Evolutionary conservation across 345 rosid genomes (phyloP).

Genomic region (Durio zibethinus): DNA sequence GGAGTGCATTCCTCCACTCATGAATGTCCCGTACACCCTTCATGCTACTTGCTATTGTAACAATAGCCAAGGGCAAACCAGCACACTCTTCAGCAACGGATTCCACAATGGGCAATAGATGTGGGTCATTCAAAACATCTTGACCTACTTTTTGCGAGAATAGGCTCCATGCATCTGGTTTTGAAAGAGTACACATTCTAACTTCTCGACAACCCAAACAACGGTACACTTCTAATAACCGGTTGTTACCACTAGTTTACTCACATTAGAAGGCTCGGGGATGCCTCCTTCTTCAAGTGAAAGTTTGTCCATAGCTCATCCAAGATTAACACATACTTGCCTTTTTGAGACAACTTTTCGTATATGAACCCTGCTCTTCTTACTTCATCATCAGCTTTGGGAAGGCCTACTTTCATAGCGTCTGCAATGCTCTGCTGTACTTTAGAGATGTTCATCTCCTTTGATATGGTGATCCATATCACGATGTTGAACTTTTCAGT

Average conservation of each 20-base stretch:
- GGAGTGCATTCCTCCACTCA: not conserved
- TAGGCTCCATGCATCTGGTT: not conserved
- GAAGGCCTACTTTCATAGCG: not conserved
- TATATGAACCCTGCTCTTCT: not conserved
- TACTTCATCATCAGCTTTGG: not conserved
- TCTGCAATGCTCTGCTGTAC: not conserved
- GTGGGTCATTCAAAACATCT: not conserved
- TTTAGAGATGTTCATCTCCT: not conserved
- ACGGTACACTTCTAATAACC: not conserved
- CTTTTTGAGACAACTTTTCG: not conserved
- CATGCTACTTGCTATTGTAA: not conserved
- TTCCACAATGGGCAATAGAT: not conserved
- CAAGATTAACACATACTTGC: not conserved
- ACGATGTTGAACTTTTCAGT: not conserved
- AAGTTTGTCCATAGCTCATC: constrained; percentile 21
- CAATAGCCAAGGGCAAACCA: not conserved
- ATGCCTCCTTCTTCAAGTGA: constrained; percentile 10
- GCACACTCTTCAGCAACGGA: not conserved
- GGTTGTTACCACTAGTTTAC: constrained; percentile 7
- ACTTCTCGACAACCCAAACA: not conserved
- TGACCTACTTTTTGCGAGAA: not conserved
- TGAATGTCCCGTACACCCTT: not conserved
- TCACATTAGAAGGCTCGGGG: not conserved
- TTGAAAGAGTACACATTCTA: not conserved
- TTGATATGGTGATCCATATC: constrained; percentile 21